Evolutionary conservation across 306 rosid genomes (phyloP).

Genomic region (barrel medic (Medicago truncatula)): DNA sequence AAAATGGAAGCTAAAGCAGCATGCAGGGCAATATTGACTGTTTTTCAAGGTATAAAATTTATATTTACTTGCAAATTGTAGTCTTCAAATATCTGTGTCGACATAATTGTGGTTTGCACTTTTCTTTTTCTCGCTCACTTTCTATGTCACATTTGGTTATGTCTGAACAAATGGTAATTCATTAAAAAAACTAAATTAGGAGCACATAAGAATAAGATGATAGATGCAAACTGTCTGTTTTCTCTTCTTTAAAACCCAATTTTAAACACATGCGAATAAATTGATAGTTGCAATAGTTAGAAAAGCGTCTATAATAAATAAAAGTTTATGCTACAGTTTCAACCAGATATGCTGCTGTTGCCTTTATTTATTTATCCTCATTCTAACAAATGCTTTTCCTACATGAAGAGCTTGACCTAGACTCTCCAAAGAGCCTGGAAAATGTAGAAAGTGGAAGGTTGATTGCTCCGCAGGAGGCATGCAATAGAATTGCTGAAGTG

Average conservation of each 20-base stretch:
- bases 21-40: conserved; percentile 76
- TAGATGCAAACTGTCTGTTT: neutral
- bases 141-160: conserved; percentile 31
- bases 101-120: conserved; percentile 20
- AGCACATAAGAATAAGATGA: conserved; percentile 1
- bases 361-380: neutral
- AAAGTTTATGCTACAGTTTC: conserved; percentile 16
- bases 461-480: conserved; percentile 96
- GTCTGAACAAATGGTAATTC: neutral
- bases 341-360: neutral
- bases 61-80: conserved; percentile 16
- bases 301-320: neutral
- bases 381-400: conserved; percentile 38
- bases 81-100: conserved; percentile 26
- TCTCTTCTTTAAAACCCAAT: conserved; percentile 19
- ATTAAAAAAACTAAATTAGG: conserved; percentile 1
- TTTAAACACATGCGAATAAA: conserved; percentile 19
- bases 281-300: conserved; percentile 1
- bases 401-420: conserved; percentile 84
- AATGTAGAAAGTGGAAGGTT: conserved; percentile 86
- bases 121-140: conserved; percentile 8
- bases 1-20: conserved; percentile 69
- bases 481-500: conserved; percentile 91
- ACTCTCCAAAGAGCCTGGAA: conserved; percentile 75
- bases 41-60: conserved; percentile 80